Evolutionary conservation across 768 basidiomycete species (phyloP).

Genomic region (Xerocomus spinulosus): DNA sequence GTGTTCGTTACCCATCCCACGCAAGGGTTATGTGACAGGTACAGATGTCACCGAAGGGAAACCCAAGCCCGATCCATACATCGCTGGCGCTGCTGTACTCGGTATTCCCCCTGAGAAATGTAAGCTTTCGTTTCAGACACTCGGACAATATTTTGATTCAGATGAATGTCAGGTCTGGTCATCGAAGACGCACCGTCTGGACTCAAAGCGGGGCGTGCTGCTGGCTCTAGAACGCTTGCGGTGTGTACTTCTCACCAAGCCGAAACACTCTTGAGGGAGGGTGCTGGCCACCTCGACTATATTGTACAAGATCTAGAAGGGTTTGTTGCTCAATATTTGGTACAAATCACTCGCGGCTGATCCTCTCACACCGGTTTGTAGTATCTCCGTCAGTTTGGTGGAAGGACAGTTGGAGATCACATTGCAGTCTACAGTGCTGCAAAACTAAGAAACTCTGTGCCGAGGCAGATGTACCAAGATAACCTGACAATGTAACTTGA

Average conservation of each 20-base stretch:
- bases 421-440: conserved; percentile 4
- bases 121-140: conserved; percentile 23
- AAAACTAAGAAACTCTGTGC: conserved; percentile 7
- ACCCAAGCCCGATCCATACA: conserved; percentile 86
- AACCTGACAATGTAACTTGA: neutral
- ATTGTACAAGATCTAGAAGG: conserved; percentile 64
- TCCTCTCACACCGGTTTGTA: neutral
- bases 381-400: conserved; percentile 18
- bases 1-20: conserved; percentile 57
- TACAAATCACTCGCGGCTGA: neutral
- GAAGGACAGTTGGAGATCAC: conserved; percentile 22
- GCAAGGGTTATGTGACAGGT: conserved; percentile 63
- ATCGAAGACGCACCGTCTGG: conserved; percentile 90
- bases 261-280: conserved; percentile 44
- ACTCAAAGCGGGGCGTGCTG: conserved; percentile 65
- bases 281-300: conserved; percentile 45
- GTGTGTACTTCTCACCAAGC: conserved; percentile 78
- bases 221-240: conserved; percentile 72
- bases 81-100: conserved; percentile 61
- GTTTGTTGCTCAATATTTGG: conserved; percentile 36
- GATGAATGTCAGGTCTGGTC: conserved; percentile 58
- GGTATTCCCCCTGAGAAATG: conserved; percentile 55
- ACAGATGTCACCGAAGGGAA: conserved; percentile 65
- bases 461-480: neutral
- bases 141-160: neutral